Conservation (phyloP, 352 stramenopile species). For the Globisporangium takayamanum region DNA sequence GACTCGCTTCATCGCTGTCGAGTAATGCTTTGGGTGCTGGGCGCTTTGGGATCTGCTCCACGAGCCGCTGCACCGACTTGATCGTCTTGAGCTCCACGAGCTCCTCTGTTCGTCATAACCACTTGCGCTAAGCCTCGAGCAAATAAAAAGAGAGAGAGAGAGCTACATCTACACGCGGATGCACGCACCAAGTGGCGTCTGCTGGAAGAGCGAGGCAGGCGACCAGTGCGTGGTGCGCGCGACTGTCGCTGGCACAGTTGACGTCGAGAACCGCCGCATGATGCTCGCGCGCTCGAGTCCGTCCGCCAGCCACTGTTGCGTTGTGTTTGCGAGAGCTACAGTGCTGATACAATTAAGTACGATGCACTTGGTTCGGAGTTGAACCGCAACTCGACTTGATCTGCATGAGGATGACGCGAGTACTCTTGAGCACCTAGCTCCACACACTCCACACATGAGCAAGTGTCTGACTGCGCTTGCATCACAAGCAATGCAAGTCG, state of each 20-base stretch:
- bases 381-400: no score
- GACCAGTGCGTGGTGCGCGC: background rate
- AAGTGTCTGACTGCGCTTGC: no score
- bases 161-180: background rate
- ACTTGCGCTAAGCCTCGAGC: background rate
- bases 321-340: background rate
- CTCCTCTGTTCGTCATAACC: constrained; percentile 20
- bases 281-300: background rate
- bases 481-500: no score
- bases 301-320: background rate
- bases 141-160: background rate
- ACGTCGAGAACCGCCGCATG: constrained; percentile 6
- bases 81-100: constrained; percentile 57
- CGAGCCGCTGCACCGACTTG: constrained; percentile 38
- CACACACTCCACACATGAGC: no score
- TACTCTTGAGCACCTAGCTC: no score
- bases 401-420: no score
- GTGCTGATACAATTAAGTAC: background rate
- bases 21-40: background rate
- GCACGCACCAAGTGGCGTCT: constrained; percentile 27
- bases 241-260: background rate
- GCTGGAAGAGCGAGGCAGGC: constrained; percentile 23
- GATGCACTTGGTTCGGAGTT: background rate
- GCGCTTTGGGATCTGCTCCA: constrained; percentile 29
- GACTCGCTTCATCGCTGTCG: background rate